phyloP scores from a whole-genome alignment of 164 flowering plant species.

The Chimonanthus salicifolius region DNA sequence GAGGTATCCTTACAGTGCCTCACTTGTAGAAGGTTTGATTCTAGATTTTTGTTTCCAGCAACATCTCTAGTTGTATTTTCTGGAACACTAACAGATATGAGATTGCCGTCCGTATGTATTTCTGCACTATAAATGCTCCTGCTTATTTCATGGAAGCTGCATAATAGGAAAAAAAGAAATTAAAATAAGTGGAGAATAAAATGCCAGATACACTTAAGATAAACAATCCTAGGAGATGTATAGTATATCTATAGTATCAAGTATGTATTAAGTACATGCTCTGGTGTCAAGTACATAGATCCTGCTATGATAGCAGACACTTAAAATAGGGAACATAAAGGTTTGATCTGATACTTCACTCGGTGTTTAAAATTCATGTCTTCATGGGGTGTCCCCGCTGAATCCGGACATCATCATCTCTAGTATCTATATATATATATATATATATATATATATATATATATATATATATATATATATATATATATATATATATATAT shows the following conservation, averaged over 20 bases:
- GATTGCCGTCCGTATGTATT: constrained; percentile 39
- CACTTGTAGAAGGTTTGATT: constrained; percentile 75
- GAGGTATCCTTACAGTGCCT: constrained; percentile 62
- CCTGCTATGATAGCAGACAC: no score
- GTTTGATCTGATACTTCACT: no score
- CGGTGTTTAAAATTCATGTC: no score
- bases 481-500: no score
- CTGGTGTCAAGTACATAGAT: no score
- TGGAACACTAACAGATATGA: constrained; percentile 55
- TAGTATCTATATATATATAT: no score
- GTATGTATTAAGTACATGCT: not conserved
- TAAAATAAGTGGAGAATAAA: not conserved
- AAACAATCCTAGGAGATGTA: not conserved
- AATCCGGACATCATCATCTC: no score
- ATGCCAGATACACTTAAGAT: not conserved
- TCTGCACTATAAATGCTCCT: constrained; percentile 41
- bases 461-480: no score
- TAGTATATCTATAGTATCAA: not conserved
- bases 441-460: no score
- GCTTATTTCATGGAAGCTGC: constrained; percentile 66
- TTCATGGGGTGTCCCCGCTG: no score
- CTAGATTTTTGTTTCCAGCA: constrained; percentile 75
- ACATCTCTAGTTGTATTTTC: constrained; percentile 82
- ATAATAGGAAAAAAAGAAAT: constrained; percentile 3
- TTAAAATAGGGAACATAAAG: no score